A percentile compares a stretch with the other conserved stretches of the same genome.
These are phyloP conservation scores for Podaxis carcinomalis DNA, from an alignment of 768 basidiomycete genomes.

Conservation along the genomic window DNA sequence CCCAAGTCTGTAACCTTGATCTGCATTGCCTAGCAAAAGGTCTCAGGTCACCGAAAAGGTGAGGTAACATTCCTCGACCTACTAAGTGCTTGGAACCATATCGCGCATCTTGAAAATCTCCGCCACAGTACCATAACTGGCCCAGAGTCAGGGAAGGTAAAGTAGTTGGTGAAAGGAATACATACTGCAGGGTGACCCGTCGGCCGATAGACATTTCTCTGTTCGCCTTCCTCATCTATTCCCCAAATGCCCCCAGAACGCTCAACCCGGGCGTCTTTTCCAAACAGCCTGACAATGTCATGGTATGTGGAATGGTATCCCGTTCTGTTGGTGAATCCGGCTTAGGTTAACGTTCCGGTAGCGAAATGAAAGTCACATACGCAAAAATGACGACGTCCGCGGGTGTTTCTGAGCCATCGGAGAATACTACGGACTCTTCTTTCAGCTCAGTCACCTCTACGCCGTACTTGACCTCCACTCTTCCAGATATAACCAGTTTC, in stretches of 20 bases:
- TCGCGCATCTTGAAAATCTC: conserved; percentile 29
- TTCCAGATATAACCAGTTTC: conserved; percentile 46
- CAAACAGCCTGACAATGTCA: conserved; percentile 27
- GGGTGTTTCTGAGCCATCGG: conserved; percentile 27
- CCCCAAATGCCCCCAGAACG: conserved; percentile 30
- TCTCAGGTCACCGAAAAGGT: neutral
- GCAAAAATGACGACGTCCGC: neutral
- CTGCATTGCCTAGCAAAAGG: neutral
- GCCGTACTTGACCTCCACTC: conserved; percentile 57
- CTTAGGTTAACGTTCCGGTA: neutral
- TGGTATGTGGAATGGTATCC: conserved; percentile 20
- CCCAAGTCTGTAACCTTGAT: conserved; percentile 3
- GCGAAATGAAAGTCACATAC: neutral
- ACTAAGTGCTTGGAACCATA: conserved; percentile 35
- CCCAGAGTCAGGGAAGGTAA: neutral
- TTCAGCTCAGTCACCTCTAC: conserved; percentile 33
- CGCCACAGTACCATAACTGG: conserved; percentile 37
- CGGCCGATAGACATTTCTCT: conserved; percentile 31
- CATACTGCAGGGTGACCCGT: conserved; percentile 39
- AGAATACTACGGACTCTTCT: conserved; percentile 29
- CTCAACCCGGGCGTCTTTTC: conserved; percentile 27
- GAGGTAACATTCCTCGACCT: neutral
- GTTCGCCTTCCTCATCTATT: conserved; percentile 38
- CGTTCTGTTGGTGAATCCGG: neutral
- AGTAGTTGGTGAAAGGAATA: neutral